A percentile compares a stretch with the other conserved stretches of the same genome.
Evolutionary conservation across 495 filamentous ascomycete genomes (phyloP).

Genomic region (Apiosordaria backusii): DNA sequence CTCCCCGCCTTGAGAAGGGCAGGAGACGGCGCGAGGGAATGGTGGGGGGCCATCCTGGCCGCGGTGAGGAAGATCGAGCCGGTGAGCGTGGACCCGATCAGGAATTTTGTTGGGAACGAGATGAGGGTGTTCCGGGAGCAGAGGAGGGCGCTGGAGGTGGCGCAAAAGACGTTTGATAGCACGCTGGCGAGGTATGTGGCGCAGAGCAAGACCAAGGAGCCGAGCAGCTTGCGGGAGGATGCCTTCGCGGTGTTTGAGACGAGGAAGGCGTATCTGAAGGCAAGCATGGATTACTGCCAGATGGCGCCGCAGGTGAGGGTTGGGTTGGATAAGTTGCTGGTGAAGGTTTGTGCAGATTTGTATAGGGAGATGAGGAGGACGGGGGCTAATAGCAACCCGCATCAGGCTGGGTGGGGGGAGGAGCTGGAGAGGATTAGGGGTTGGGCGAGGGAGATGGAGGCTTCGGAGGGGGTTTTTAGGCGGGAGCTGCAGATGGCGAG

Average conservation of each 20-base stretch:
- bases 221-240: conserved; percentile 85
- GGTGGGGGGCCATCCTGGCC: conserved; percentile 72
- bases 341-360: conserved; percentile 77
- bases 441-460: conserved; percentile 92
- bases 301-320: conserved; percentile 77
- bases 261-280: conserved; percentile 83
- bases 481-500: conserved; percentile 74
- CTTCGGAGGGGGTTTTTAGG: conserved; percentile 70
- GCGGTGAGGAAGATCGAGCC: conserved; percentile 71
- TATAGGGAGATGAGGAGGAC: conserved; percentile 66
- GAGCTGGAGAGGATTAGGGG: conserved; percentile 90
- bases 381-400: neutral
- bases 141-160: conserved; percentile 67
- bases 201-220: conserved; percentile 90
- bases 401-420: conserved; percentile 47
- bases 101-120: conserved; percentile 69
- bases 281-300: conserved; percentile 89
- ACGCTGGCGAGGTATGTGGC: conserved; percentile 72
- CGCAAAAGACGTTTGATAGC: conserved; percentile 79
- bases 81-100: conserved; percentile 75
- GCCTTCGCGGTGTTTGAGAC: conserved; percentile 95
- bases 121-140: conserved; percentile 61
- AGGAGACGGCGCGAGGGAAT: conserved; percentile 79
- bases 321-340: conserved; percentile 78
- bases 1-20: conserved; percentile 77